These are phyloP conservation scores for Leucocoprinus sp. DNA, from an alignment of 768 basidiomycete genomes.

Conservation along the genomic window DNA sequence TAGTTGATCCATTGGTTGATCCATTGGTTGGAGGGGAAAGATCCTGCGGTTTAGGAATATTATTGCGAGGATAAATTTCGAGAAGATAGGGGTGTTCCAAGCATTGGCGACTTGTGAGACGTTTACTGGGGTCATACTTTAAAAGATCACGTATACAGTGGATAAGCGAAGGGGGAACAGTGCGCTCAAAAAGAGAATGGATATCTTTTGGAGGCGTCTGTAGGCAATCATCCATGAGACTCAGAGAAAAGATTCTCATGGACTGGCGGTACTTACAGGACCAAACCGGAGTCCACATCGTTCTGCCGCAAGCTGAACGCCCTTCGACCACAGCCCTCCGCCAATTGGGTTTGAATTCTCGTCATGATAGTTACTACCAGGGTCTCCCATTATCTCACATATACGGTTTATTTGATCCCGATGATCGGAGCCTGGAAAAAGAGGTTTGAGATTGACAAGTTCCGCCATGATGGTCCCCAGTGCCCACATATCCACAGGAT, in stretches of 20 bases:
- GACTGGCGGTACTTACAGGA: slow-evolving; percentile 49
- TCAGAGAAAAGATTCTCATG: neutral
- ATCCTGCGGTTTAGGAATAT: slow-evolving; percentile 41
- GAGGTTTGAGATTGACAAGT: slow-evolving; percentile 85
- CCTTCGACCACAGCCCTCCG: slow-evolving; percentile 82
- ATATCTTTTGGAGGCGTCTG: slow-evolving; percentile 63
- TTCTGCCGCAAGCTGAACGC: slow-evolving; percentile 74
- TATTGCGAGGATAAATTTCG: slow-evolving; percentile 64
- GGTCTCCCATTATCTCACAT: slow-evolving; percentile 90
- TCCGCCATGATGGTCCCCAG: slow-evolving; percentile 98
- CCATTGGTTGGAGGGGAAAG: slow-evolving; percentile 28
- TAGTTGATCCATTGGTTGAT: slow-evolving; percentile 13
- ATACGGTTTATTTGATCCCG: slow-evolving; percentile 89
- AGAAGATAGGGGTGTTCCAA: slow-evolving; percentile 84
- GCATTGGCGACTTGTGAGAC: slow-evolving; percentile 82
- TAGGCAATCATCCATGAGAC: slow-evolving; percentile 11
- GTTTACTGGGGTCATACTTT: slow-evolving; percentile 82
- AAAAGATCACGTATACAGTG: slow-evolving; percentile 90
- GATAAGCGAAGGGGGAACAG: slow-evolving; percentile 71
- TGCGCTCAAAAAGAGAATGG: slow-evolving; percentile 67
- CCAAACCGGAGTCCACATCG: slow-evolving; percentile 82
- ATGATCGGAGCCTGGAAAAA: slow-evolving; percentile 92
- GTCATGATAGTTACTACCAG: slow-evolving; percentile 81
- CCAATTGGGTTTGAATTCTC: slow-evolving; percentile 60
- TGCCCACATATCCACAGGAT: slow-evolving; percentile 99